These are phyloP conservation scores for Hyaloperonospora arabidopsidis DNA, from an alignment of 352 stramenopile genomes.

Conservation along the genomic window DNA sequence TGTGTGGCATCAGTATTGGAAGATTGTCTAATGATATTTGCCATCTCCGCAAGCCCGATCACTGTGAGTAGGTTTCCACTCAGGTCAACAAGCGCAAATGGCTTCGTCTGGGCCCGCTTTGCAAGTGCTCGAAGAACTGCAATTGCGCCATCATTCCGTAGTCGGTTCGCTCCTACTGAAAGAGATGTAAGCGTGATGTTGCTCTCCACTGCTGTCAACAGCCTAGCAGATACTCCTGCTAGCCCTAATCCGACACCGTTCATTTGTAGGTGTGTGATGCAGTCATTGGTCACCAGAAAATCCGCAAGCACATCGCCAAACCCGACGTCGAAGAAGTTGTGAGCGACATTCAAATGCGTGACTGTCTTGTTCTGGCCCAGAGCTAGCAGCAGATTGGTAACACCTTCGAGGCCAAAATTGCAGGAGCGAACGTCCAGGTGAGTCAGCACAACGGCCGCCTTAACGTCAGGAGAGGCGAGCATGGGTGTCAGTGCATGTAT, in stretches of 20 bases:
- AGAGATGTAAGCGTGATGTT: slow-evolving; percentile 45
- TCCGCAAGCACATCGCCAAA: slow-evolving; percentile 65
- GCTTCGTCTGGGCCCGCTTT: slow-evolving; percentile 30
- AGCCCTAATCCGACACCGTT: slow-evolving; percentile 60
- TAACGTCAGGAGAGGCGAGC: slow-evolving; percentile 30
- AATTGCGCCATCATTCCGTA: slow-evolving; percentile 49
- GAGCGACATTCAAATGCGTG: slow-evolving; percentile 52
- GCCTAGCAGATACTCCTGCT: slow-evolving; percentile 36
- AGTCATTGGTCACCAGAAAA: slow-evolving; percentile 51
- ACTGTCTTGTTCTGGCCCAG: slow-evolving; percentile 46
- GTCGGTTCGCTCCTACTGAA: slow-evolving; percentile 58
- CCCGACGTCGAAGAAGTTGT: slow-evolving; percentile 62
- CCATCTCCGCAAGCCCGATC: slow-evolving; percentile 35
- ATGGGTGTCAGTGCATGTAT: slow-evolving; percentile 60
- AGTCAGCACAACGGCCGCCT: slow-evolving; percentile 25
- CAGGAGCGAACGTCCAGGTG: slow-evolving; percentile 65
- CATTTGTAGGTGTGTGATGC: slow-evolving; percentile 38
- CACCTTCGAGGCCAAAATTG: slow-evolving; percentile 58
- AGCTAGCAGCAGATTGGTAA: slow-evolving; percentile 44
- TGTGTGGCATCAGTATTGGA: neutral
- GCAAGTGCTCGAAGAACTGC: slow-evolving; percentile 45
- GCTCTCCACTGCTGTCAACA: slow-evolving; percentile 40
- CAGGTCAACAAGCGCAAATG: slow-evolving; percentile 49
- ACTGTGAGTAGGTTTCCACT: slow-evolving; percentile 70
- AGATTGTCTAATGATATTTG: slow-evolving; percentile 27